These are phyloP conservation scores for Blastobotrys serpentis DNA, from an alignment of 1,139 yeast genomes.

Conservation along the genomic window DNA sequence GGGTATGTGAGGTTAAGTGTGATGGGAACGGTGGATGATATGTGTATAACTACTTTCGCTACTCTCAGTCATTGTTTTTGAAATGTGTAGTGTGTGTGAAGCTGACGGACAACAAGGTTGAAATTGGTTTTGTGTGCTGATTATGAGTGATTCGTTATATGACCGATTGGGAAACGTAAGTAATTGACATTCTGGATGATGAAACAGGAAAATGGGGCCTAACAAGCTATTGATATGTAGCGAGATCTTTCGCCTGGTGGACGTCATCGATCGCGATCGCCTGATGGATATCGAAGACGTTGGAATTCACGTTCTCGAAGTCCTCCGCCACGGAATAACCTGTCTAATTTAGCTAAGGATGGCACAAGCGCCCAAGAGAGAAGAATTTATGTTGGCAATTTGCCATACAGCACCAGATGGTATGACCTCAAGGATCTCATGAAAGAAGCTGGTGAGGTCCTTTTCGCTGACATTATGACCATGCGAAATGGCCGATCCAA, in stretches of 20 bases:
- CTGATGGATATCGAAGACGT: conserved; percentile 32
- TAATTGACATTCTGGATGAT: not conserved
- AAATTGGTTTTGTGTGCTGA: conserved; percentile 2
- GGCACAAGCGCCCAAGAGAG: conserved; percentile 34
- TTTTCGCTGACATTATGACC: conserved; percentile 85
- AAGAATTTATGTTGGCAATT: conserved; percentile 55
- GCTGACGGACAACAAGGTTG: conserved; percentile 1
- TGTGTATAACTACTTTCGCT: too few species aligned
- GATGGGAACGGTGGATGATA: not conserved
- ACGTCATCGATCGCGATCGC: conserved; percentile 36
- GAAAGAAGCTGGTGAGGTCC: conserved; percentile 68
- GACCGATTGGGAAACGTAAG: conserved; percentile 14
- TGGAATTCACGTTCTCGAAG: conserved; percentile 14
- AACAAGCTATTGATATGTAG: not conserved
- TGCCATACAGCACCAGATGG: conserved; percentile 62
- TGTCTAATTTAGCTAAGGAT: not conserved
- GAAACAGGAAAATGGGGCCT: not conserved
- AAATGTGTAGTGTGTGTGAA: not conserved
- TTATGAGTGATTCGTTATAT: conserved; percentile 16
- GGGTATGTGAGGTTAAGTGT: conserved; percentile 1
- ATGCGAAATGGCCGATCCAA: conserved; percentile 68
- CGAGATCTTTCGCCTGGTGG: conserved; percentile 10
- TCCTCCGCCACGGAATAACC: not conserved
- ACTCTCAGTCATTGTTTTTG: too few species aligned
- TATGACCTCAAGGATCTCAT: conserved; percentile 61